Evolutionary conservation across 352 stramenopile genomes (phyloP).

Genomic region (Aphanomyces astaci): DNA sequence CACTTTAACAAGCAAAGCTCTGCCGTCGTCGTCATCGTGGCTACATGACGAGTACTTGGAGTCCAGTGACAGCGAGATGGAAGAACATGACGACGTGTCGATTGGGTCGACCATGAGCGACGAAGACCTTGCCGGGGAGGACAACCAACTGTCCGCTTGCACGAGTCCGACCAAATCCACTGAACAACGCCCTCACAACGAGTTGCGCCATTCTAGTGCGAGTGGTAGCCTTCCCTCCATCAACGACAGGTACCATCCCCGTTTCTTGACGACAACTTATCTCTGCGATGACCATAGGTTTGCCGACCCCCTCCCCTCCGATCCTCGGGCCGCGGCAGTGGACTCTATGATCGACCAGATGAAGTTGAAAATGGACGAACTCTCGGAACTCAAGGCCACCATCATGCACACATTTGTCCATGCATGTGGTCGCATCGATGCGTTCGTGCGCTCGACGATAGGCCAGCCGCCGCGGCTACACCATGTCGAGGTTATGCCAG

Average conservation of each 20-base stretch:
- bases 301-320: too few species aligned
- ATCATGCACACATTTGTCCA: not conserved
- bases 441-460: constrained; percentile 1
- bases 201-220: too few species aligned
- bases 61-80: not conserved
- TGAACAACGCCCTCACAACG: too few species aligned
- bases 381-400: not conserved
- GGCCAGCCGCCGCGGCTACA: not conserved
- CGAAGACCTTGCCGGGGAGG: not conserved
- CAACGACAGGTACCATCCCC: not conserved
- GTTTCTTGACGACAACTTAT: too few species aligned
- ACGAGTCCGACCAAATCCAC: not conserved
- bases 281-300: too few species aligned
- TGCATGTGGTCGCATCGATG: not conserved
- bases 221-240: not conserved
- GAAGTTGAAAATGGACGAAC: not conserved
- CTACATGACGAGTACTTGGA: constrained; percentile 3
- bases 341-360: not conserved
- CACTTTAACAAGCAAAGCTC: not conserved
- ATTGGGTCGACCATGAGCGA: not conserved
- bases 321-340: too few species aligned
- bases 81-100: not conserved
- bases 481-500: not conserved
- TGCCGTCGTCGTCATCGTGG: not conserved
- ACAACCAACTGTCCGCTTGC: not conserved